These are phyloP conservation scores for Blastomyces silverae DNA, from an alignment of 2,329 filamentous ascomycete species.

Conservation along the genomic window DNA sequence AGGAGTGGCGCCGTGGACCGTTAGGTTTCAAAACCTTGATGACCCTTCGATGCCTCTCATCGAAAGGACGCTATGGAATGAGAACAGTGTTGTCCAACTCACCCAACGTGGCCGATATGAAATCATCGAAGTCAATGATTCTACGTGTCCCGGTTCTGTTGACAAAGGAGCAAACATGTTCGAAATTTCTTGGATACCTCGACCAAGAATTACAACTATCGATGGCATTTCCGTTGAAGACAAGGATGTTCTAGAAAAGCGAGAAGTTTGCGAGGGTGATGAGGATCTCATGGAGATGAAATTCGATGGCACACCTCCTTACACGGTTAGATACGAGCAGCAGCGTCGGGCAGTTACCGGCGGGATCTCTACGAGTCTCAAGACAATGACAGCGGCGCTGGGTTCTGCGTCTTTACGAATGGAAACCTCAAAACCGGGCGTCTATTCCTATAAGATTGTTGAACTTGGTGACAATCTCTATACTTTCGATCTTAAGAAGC, in stretches of 20 bases:
- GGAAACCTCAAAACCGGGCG: constrained; percentile 75
- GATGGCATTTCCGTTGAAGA: constrained; percentile 44
- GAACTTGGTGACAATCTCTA: constrained; percentile 82
- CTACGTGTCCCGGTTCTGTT: constrained; percentile 72
- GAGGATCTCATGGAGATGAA: constrained; percentile 80
- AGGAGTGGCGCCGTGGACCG: constrained; percentile 75
- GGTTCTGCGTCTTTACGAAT: constrained; percentile 71
- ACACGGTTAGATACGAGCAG: constrained; percentile 73
- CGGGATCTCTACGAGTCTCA: constrained; percentile 57
- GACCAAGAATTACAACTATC: constrained; percentile 63
- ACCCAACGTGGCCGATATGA: constrained; percentile 67
- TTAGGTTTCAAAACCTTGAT: constrained; percentile 66
- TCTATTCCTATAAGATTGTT: constrained; percentile 79
- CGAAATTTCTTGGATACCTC: constrained; percentile 74
- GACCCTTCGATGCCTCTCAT: constrained; percentile 44
- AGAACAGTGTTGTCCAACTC: constrained; percentile 65
- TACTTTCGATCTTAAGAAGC: constrained; percentile 60
- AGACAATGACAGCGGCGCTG: constrained; percentile 69
- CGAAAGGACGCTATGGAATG: constrained; percentile 45
- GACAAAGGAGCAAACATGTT: constrained; percentile 69
- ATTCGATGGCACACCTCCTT: constrained; percentile 75
- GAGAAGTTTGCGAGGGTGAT: constrained; percentile 87
- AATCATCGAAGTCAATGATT: constrained; percentile 69
- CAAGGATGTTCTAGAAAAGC: constrained; percentile 58
- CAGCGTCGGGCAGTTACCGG: constrained; percentile 63